Conservation (phyloP, 2,329 filamentous ascomycete genomes). For the Ceratocystis alfenasii region DNA sequence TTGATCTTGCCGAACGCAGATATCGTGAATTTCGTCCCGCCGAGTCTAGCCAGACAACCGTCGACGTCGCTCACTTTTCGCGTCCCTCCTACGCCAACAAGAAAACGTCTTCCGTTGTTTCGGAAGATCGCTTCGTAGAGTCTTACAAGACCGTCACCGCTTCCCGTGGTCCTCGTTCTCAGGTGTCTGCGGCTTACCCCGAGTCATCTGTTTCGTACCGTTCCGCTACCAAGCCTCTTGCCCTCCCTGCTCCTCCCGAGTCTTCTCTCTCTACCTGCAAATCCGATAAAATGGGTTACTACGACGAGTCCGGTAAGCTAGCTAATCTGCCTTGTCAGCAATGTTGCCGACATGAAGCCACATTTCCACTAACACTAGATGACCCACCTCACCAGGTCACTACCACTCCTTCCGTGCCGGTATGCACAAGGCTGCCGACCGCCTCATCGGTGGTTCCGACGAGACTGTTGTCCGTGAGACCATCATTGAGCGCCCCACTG, state of each 20-base stretch:
- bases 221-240: conserved; percentile 15
- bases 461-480: conserved; percentile 36
- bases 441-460: conserved; percentile 38
- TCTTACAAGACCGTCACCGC: conserved; percentile 28
- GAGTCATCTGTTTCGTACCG: conserved; percentile 20
- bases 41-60: conserved; percentile 35
- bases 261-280: conserved; percentile 20
- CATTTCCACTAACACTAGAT: conserved; percentile 13
- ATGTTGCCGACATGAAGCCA: not conserved
- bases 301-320: conserved; percentile 49
- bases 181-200: conserved; percentile 21
- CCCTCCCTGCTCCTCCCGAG: conserved; percentile 26
- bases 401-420: conserved; percentile 48
- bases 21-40: conserved; percentile 41
- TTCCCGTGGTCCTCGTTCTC: conserved; percentile 23
- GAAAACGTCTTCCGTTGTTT: conserved; percentile 18
- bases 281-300: conserved; percentile 48
- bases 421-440: conserved; percentile 46
- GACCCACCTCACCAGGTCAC: conserved; percentile 34
- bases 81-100: conserved; percentile 19
- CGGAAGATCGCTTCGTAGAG: conserved; percentile 24
- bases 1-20: conserved; percentile 55
- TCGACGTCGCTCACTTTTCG: conserved; percentile 26
- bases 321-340: conserved; percentile 25
- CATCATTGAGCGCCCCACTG: conserved; percentile 27